Evolutionary conservation across 2,329 filamentous ascomycete species (phyloP).

Genomic region (Fusarium humuli): DNA sequence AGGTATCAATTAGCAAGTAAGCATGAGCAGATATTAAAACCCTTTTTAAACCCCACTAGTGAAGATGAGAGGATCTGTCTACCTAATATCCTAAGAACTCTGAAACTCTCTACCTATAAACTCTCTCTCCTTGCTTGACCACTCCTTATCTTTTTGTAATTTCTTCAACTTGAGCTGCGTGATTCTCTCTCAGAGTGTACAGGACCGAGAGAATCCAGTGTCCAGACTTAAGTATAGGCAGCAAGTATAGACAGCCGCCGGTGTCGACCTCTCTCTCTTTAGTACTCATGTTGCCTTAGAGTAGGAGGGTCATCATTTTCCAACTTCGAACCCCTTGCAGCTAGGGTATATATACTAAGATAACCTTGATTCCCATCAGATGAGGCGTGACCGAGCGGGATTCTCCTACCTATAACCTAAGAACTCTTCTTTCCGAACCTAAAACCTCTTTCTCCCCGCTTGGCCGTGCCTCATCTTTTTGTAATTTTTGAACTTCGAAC

Average conservation of each 20-base stretch:
- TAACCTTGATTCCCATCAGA: background rate
- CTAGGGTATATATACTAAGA: background rate
- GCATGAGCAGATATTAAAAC: too few relatives aligned
- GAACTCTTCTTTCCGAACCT: background rate
- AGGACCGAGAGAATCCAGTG: too few relatives aligned
- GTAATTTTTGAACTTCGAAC: too few relatives aligned
- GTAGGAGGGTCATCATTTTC: background rate
- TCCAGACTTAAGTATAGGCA: too few relatives aligned
- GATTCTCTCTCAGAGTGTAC: too few relatives aligned
- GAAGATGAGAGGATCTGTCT: background rate
- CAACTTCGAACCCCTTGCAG: background rate
- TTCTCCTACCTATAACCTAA: background rate
- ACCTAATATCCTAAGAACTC: background rate
- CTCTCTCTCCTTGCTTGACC: background rate
- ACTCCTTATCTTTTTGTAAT: background rate
- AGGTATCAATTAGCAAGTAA: too few relatives aligned
- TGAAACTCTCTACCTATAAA: background rate
- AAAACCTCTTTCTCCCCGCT: background rate
- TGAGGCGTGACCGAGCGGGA: background rate
- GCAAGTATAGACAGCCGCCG: too few relatives aligned
- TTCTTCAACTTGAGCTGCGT: background rate
- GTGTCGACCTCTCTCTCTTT: too few relatives aligned
- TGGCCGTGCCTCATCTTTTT: too few relatives aligned
- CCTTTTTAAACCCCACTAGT: too few relatives aligned
- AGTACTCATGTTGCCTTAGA: too few relatives aligned